phyloP scores from a whole-genome alignment of 441 rosid species.

The Flueggea neowawraea region DNA sequence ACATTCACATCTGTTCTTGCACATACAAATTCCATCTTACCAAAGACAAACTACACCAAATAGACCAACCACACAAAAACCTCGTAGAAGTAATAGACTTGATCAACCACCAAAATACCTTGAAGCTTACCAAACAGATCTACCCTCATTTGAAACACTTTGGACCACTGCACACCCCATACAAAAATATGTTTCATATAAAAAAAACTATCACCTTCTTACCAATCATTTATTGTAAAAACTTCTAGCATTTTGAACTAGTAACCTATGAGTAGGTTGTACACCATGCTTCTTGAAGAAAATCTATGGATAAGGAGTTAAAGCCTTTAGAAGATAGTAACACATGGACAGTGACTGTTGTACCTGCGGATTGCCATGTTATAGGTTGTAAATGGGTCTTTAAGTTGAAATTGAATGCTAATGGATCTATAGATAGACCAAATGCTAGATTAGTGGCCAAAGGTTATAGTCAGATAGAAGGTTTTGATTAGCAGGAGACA shows the following conservation, averaged over 20 bases:
- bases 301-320: neutral
- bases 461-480: slow-evolving; percentile 5
- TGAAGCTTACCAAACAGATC: no score
- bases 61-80: no score
- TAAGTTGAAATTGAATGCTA: neutral
- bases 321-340: no score
- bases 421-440: neutral
- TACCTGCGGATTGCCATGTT: neutral
- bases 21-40: no score
- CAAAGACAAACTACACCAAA: no score
- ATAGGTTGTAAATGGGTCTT: slow-evolving; percentile 8
- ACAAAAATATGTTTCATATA: neutral
- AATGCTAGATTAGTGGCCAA: slow-evolving; percentile 2
- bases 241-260: neutral
- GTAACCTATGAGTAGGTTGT: neutral
- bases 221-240: neutral
- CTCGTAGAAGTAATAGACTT: no score
- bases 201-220: no score
- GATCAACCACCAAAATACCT: no score
- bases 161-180: no score
- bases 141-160: no score
- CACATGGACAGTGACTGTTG: neutral
- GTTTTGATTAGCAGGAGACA: slow-evolving; percentile 1
- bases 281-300: neutral
- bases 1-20: no score